Evolutionary conservation across 2,329 filamentous ascomycete genomes (phyloP), one percentile per base, ranked within the genome.

Genomic region (Seiridium unicorne): DNA sequence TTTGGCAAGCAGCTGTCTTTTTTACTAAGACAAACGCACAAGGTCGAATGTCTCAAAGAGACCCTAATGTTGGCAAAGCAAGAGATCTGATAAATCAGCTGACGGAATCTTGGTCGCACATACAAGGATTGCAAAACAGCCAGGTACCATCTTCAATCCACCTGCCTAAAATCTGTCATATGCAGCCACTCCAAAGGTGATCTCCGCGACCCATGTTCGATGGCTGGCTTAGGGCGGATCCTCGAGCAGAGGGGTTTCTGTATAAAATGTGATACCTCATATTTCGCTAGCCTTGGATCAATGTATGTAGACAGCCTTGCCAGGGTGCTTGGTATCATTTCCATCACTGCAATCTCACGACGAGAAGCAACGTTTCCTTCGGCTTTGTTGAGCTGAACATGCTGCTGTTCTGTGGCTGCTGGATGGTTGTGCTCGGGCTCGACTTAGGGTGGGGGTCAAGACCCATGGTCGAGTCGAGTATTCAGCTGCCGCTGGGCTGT

Each of bases 191-290:
- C 35, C 26, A 44, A 51, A 55, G 51, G 40, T 51, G 44, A 58
- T 58, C 44, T 58, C 55, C 55, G 55, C 13, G 6, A 58, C 55
- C 55, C 55, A 26, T 49, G 55, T 38, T 36, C 49, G n/a, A 53
- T 36, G 49, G 49, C 26, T 18, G 11, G 34, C 44, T 48, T 32
- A 48, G 40, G 35, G 32, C 46, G 55, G 44, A 59, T 55, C 51
- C 10, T 8, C 8, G 36, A 18, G 40, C 54, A 57, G 59, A 54
- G 59, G 59, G 59, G 55, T 57, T 57, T 47, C 40, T 49, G 36
- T 57, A 57, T 49, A 60, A 26, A 26, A 60, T 53, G 11, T 60
- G 59, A 60, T 38, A 38, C 32, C 40, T 60, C 59, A 54, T 42
- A 38, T 26, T 34, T 34, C 18, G 10, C 34, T 35, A 53, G 32